A percentile compares a stretch with the other conserved stretches of the same genome.
phyloP scores from a whole-genome alignment of 805 yeast genomes.

The Saccharomycopsis schoenii region DNA sequence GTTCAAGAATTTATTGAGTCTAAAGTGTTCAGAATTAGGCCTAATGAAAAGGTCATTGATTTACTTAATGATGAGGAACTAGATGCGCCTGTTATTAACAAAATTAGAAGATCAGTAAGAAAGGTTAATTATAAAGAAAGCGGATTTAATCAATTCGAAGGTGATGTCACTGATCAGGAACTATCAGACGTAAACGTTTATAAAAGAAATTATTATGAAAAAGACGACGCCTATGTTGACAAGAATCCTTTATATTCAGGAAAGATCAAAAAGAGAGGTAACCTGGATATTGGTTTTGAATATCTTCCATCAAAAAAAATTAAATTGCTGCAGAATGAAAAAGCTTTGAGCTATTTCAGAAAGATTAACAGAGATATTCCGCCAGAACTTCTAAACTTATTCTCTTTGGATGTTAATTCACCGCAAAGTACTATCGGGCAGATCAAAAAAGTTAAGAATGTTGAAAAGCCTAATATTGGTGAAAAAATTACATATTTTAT shows the following conservation, averaged over 20 bases:
- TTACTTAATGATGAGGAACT: slow-evolving; percentile 2
- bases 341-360: background rate
- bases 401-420: background rate
- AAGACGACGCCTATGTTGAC: background rate
- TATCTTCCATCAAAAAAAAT: background rate
- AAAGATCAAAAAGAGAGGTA: background rate
- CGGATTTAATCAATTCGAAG: background rate
- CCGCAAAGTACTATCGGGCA: background rate
- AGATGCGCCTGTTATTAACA: background rate
- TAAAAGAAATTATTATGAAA: background rate
- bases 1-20: slow-evolving; percentile 22
- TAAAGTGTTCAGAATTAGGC: slow-evolving; percentile 1
- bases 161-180: background rate
- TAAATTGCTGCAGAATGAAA: background rate
- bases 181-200: background rate
- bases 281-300: background rate
- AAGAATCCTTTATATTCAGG: background rate
- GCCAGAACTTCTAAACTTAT: background rate
- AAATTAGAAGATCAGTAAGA: slow-evolving; percentile 2
- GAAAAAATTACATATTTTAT: background rate
- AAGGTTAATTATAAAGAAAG: slow-evolving; percentile 10
- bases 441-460: background rate
- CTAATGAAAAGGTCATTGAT: slow-evolving; percentile 7
- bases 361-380: background rate
- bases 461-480: too few species aligned